Evolutionary conservation across 176 grass and related monocot species (phyloP).

Genomic region (maize (Zea mays)): DNA sequence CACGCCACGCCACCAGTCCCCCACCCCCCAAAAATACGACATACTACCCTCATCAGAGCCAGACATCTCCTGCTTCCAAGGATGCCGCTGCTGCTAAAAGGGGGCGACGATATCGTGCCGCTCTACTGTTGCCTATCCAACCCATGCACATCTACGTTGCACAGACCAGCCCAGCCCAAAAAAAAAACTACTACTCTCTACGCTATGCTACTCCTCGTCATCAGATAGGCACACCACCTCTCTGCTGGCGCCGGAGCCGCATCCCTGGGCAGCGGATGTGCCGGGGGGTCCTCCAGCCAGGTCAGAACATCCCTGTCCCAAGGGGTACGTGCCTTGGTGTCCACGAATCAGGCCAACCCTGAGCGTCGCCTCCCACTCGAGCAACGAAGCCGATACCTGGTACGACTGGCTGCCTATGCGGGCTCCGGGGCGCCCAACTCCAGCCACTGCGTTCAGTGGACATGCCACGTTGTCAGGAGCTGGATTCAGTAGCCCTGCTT

Average conservation of each 20-base stretch:
- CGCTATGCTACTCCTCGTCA: conserved; percentile 11
- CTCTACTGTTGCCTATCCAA: neutral
- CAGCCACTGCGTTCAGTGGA: neutral
- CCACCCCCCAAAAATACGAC: too few relatives aligned
- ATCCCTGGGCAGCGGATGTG: neutral
- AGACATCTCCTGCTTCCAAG: conserved; percentile 8
- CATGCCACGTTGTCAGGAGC: neutral
- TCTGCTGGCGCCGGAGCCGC: neutral
- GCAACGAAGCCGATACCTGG: neutral
- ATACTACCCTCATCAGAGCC: neutral
- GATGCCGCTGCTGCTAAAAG: conserved; percentile 15
- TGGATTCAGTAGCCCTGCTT: neutral
- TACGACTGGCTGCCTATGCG: neutral
- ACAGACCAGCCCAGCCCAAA: neutral
- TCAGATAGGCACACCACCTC: conserved; percentile 44
- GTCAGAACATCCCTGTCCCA: neutral
- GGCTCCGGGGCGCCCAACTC: neutral
- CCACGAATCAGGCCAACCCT: neutral
- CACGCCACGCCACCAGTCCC: neutral
- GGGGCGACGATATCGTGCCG: neutral
- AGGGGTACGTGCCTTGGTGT: neutral
- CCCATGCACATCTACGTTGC: neutral
- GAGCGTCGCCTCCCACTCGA: neutral
- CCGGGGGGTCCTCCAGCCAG: neutral
- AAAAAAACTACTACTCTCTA: neutral